A percentile compares a stretch with the other conserved stretches of the same genome.
phyloP scores from a whole-genome alignment of 2,329 filamentous ascomycete genomes.

The Neocucurbitaria cava region DNA sequence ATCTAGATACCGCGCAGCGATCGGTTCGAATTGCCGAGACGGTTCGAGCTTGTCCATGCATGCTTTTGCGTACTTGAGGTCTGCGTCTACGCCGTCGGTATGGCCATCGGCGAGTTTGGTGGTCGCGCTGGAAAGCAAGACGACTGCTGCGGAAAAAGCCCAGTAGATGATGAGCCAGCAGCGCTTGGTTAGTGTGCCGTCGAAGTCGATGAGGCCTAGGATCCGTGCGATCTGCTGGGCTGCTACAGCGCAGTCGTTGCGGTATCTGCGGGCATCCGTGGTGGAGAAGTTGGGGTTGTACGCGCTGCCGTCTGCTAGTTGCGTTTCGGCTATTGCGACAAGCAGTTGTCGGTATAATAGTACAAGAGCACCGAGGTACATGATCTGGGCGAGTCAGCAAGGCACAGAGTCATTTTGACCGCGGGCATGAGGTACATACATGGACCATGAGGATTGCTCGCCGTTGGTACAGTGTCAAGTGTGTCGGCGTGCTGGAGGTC shows the following conservation, averaged over 20 bases:
- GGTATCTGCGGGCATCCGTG: constrained; percentile 36
- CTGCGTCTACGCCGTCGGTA: constrained; percentile 36
- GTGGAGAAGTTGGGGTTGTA: constrained; percentile 32
- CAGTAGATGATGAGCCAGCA: constrained; percentile 51
- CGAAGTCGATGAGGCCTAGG: constrained; percentile 41
- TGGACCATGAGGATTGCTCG: constrained; percentile 49
- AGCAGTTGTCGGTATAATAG: constrained; percentile 46
- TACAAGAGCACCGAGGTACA: constrained; percentile 48
- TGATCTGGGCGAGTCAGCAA: constrained; percentile 32
- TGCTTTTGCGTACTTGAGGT: constrained; percentile 42
- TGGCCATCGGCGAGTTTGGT: constrained; percentile 44
- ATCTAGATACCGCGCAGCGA: constrained; percentile 42
- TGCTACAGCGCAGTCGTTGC: constrained; percentile 43
- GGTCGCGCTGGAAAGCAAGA: constrained; percentile 44
- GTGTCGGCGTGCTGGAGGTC: constrained; percentile 30
- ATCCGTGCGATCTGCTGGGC: constrained; percentile 47
- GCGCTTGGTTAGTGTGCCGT: constrained; percentile 43
- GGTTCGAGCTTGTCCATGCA: constrained; percentile 47
- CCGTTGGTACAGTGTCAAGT: constrained; percentile 39
- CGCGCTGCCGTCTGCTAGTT: constrained; percentile 33
- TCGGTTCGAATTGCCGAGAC: constrained; percentile 40
- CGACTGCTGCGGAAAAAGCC: constrained; percentile 44
- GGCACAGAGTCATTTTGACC: background rate
- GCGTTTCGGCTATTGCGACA: constrained; percentile 40
- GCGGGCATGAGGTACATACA: constrained; percentile 20